Evolutionary conservation across 768 basidiomycete genomes (phyloP).

Genomic region (Stropharia rugosoannulata): DNA sequence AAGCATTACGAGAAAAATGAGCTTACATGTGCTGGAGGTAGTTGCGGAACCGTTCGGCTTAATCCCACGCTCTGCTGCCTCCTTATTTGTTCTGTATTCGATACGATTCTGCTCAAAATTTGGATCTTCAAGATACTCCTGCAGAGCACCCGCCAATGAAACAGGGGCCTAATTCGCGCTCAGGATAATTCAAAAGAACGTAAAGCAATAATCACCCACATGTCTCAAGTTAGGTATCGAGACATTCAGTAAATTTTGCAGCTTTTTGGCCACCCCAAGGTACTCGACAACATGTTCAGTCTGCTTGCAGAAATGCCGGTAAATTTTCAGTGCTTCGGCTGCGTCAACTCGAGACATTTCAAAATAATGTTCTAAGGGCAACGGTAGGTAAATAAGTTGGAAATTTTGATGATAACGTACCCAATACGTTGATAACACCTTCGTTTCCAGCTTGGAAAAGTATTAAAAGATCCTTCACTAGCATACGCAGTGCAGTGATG

Average conservation of each 20-base stretch:
- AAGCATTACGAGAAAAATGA: not conserved
- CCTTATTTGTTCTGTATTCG: constrained; percentile 87
- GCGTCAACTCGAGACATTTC: constrained; percentile 98
- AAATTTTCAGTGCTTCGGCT: constrained; percentile 76
- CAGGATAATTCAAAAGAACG: not conserved
- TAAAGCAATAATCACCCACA: constrained; percentile 37
- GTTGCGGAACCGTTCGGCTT: constrained; percentile 8
- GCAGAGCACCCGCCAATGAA: constrained; percentile 87
- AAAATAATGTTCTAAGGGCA: constrained; percentile 83
- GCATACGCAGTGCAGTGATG: constrained; percentile 84
- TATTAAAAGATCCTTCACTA: constrained; percentile 94
- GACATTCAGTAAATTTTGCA: constrained; percentile 91
- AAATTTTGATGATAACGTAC: constrained; percentile 31
- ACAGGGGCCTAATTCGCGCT: constrained; percentile 80
- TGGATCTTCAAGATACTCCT: constrained; percentile 95
- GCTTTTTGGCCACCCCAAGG: constrained; percentile 86
- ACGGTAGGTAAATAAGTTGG: no score
- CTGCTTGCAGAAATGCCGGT: constrained; percentile 93
- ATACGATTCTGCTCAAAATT: constrained; percentile 94
- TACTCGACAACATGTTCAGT: constrained; percentile 93
- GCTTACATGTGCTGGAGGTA: not conserved
- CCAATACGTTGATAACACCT: constrained; percentile 82
- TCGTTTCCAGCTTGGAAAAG: constrained; percentile 97
- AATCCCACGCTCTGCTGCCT: constrained; percentile 49
- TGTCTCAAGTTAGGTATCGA: constrained; percentile 94